phyloP scores from a whole-genome alignment of 306 rosid species.

The Sesbania bispinosa region DNA sequence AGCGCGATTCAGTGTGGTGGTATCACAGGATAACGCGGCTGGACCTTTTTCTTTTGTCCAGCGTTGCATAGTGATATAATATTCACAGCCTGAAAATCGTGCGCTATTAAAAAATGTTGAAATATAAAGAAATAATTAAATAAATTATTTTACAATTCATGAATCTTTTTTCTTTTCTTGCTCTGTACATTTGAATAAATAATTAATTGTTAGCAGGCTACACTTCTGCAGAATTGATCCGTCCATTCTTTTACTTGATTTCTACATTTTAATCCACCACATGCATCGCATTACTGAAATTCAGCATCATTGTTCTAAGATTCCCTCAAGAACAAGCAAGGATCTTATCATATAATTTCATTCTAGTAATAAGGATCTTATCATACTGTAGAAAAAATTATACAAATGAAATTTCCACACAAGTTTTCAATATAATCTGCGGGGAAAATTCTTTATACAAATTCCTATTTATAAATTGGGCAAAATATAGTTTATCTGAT shows the following conservation, averaged over 20 bases:
- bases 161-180: neutral
- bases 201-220: slow-evolving; percentile 2
- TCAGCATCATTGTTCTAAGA: neutral
- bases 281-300: slow-evolving; percentile 9
- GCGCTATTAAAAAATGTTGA: slow-evolving; percentile 18
- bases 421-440: neutral
- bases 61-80: slow-evolving; percentile 16
- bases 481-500: no score
- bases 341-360: neutral
- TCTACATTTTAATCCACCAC: neutral
- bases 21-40: slow-evolving; percentile 40
- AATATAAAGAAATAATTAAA: slow-evolving; percentile 13
- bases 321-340: neutral
- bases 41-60: slow-evolving; percentile 17
- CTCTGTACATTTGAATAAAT: slow-evolving; percentile 33
- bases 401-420: neutral
- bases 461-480: no score
- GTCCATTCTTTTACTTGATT: neutral
- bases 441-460: neutral
- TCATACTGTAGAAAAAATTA: neutral
- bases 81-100: slow-evolving; percentile 39
- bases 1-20: slow-evolving; percentile 46
- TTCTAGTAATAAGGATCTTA: neutral
- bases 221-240: slow-evolving; percentile 17
- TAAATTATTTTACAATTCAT: slow-evolving; percentile 21